Evolutionary conservation across 345 rosid species (phyloP), one percentile per base, ranked within the genome.

Genomic region (Pistacia integerrima): DNA sequence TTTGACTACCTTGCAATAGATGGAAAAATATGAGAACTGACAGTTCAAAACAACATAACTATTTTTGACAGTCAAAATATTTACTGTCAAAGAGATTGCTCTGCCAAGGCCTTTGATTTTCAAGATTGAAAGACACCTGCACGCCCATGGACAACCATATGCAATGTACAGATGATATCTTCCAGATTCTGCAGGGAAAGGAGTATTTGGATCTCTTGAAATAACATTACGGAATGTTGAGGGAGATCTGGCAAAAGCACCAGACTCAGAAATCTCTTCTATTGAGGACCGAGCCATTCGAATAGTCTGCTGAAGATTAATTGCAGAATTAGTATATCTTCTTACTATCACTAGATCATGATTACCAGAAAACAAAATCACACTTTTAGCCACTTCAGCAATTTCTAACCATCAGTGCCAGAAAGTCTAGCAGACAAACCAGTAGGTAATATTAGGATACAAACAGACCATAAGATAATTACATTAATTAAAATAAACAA

Each of bases 101-200:
- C 33, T 10, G 30, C 33, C 36, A 25, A 60, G 64, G 35, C 17
- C 64, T 60, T 60, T 25, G 14, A 60, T 60, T 28, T 60, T 60
- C 35, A 60, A 60, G 46, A 11, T 33, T 13, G 48, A 11, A 4
- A 35, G 41, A 10, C 46, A 76, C 16, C 73, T 76, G 66, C 78
- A 76, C 14, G 67, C 73, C 78, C 73, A 46, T 61, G 78, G 78
- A 68, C 73, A 76, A 67, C 72, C 78, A 46, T 36, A 58, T 6
- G 78, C 46, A 51, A 76, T 59, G 48, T 76, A 76, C 57, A 76
- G 78, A 67, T 76, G 78, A 20, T 67, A 67, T 76, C 78, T 48
- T 67, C 73, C 52, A 36, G 73, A 68, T 76, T 76, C 68, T 0
- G 59, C 59, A 14, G 60, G 73, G 67, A 76, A 76, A 57, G 73